phyloP scores from a whole-genome alignment of 768 basidiomycete species.

The Mycena epipterygia region DNA sequence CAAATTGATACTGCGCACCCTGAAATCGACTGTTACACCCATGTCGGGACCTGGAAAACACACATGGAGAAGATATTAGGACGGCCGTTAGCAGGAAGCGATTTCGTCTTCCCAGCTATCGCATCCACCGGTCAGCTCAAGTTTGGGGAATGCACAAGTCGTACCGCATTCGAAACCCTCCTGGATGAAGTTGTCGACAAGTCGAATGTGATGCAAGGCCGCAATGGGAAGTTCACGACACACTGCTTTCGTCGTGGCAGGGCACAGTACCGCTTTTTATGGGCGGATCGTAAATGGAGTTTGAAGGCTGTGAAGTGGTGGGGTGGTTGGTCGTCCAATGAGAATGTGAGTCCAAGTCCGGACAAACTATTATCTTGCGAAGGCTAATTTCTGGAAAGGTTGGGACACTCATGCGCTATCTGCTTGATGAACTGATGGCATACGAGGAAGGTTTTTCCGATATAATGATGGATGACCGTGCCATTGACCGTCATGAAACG shows the following conservation, averaged over 20 bases:
- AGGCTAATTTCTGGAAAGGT: neutral
- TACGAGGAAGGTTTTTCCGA: conserved; percentile 41
- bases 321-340: no score
- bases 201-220: conserved; percentile 32
- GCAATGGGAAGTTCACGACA: conserved; percentile 39
- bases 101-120: conserved; percentile 38
- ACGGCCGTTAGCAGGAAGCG: conserved; percentile 27
- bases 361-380: neutral
- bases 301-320: conserved; percentile 32
- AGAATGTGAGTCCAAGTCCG: no score
- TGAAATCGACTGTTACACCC: conserved; percentile 36
- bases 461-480: conserved; percentile 34
- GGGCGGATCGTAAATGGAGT: conserved; percentile 42
- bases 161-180: conserved; percentile 7
- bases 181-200: conserved; percentile 38
- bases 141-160: neutral
- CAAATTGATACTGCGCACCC: conserved; percentile 30
- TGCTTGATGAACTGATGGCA: conserved; percentile 8
- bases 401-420: conserved; percentile 37
- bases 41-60: no score
- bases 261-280: conserved; percentile 44
- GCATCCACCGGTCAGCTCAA: conserved; percentile 16
- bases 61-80: conserved; percentile 15
- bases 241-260: conserved; percentile 47
- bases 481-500: conserved; percentile 35